Percentiles rank a stretch among this genome's conserved stretches.
Conservation (phyloP, 805 yeast species). For the Saturnispora sanitii region DNA sequence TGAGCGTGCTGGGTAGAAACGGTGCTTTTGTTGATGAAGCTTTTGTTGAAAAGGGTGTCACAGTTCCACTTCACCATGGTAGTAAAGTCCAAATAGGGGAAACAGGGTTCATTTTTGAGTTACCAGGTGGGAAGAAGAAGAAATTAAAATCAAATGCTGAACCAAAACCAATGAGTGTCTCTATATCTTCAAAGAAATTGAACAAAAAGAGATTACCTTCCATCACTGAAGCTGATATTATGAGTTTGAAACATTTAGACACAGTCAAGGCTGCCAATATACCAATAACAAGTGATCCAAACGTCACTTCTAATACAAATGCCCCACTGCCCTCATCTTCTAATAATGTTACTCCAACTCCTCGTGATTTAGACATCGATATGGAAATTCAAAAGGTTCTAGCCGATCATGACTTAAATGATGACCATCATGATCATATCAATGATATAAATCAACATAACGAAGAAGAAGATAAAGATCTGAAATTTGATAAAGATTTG, state of each 20-base stretch:
- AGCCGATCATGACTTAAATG: slow-evolving; percentile 16
- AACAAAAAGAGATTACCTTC: slow-evolving; percentile 5
- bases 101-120: slow-evolving; percentile 75
- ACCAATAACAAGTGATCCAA: not conserved
- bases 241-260: slow-evolving; percentile 1
- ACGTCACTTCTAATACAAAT: too few species aligned
- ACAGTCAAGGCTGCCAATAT: not conserved
- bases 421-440: not conserved
- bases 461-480: slow-evolving; percentile 12
- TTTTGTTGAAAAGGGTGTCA: slow-evolving; percentile 83
- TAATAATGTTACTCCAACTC: too few species aligned
- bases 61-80: slow-evolving; percentile 76
- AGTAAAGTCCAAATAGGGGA: slow-evolving; percentile 89
- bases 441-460: not conserved
- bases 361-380: slow-evolving; percentile 11
- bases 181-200: not conserved
- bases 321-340: too few species aligned
- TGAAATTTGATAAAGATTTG: slow-evolving; percentile 11
- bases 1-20: slow-evolving; percentile 85
- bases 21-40: slow-evolving; percentile 94
- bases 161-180: slow-evolving; percentile 1
- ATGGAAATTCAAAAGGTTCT: slow-evolving; percentile 15
- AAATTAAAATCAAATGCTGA: not conserved
- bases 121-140: slow-evolving; percentile 39
- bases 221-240: slow-evolving; percentile 4